Evolutionary conservation across 768 basidiomycete species (phyloP).

Genomic region (Collybia mongolica): DNA sequence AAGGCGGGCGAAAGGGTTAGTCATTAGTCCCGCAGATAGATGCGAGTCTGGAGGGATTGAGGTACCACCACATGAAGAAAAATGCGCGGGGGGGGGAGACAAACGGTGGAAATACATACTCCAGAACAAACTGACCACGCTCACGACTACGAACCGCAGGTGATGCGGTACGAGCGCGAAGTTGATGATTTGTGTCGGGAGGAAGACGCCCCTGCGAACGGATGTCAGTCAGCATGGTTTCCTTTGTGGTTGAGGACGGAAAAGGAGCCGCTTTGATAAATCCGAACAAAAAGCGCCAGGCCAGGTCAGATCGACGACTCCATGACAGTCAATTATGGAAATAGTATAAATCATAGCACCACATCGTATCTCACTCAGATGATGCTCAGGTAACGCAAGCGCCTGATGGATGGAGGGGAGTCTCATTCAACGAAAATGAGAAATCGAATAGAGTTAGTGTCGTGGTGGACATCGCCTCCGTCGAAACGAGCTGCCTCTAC

Average conservation of each 20-base stretch:
- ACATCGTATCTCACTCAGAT: too few relatives aligned
- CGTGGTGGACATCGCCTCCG: too few relatives aligned
- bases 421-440: too few relatives aligned
- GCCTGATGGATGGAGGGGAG: too few relatives aligned
- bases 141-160: conserved; percentile 69
- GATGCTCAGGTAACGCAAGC: too few relatives aligned
- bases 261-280: too few relatives aligned
- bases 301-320: too few relatives aligned
- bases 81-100: background rate
- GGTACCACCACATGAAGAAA: background rate
- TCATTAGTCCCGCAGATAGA: background rate
- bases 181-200: conserved; percentile 78
- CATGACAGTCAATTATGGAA: too few relatives aligned
- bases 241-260: too few relatives aligned
- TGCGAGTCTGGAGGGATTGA: background rate
- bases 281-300: background rate
- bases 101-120: conserved; percentile 47
- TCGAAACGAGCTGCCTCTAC: too few relatives aligned
- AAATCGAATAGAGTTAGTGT: too few relatives aligned
- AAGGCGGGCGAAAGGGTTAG: background rate
- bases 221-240: background rate
- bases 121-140: conserved; percentile 81
- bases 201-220: conserved; percentile 58
- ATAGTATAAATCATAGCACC: too few relatives aligned
- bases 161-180: conserved; percentile 77